phyloP scores from a whole-genome alignment of 2,329 filamentous ascomycete genomes.

The Seiridium cupressi region DNA sequence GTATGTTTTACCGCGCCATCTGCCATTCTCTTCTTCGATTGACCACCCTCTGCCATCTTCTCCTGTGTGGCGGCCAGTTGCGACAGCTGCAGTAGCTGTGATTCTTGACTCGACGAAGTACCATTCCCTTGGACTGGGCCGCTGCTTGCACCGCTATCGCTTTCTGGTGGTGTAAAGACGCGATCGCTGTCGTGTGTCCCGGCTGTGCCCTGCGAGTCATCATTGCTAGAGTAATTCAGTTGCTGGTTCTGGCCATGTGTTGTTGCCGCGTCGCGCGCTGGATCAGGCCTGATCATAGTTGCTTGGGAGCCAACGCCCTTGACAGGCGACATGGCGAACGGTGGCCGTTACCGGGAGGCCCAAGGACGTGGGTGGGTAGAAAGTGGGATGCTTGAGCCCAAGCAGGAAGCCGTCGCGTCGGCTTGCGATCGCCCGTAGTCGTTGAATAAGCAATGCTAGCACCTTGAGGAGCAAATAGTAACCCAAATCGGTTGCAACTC shows the following conservation, averaged over 20 bases:
- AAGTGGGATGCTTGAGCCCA: background rate
- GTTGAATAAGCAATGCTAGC: background rate
- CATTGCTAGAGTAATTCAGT: constrained; percentile 31
- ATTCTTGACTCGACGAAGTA: constrained; percentile 50
- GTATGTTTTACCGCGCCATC: constrained; percentile 68
- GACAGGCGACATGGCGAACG: constrained; percentile 1
- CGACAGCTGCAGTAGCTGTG: constrained; percentile 57
- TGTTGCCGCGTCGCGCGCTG: constrained; percentile 8
- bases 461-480: background rate
- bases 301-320: background rate
- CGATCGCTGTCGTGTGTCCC: constrained; percentile 37
- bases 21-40: constrained; percentile 70
- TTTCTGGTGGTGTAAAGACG: constrained; percentile 42
- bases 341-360: background rate
- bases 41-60: constrained; percentile 38
- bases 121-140: constrained; percentile 32
- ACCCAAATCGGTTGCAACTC: background rate
- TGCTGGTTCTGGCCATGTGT: constrained; percentile 20
- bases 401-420: constrained; percentile 7
- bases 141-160: constrained; percentile 37
- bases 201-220: constrained; percentile 42
- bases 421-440: background rate
- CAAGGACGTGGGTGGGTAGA: background rate
- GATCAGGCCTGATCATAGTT: background rate
- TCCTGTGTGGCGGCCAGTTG: constrained; percentile 54